Evolutionary conservation across 2,329 filamentous ascomycete genomes (phyloP), one percentile per base, ranked within the genome.

Genomic region (Pseudogymnoascus sp.): DNA sequence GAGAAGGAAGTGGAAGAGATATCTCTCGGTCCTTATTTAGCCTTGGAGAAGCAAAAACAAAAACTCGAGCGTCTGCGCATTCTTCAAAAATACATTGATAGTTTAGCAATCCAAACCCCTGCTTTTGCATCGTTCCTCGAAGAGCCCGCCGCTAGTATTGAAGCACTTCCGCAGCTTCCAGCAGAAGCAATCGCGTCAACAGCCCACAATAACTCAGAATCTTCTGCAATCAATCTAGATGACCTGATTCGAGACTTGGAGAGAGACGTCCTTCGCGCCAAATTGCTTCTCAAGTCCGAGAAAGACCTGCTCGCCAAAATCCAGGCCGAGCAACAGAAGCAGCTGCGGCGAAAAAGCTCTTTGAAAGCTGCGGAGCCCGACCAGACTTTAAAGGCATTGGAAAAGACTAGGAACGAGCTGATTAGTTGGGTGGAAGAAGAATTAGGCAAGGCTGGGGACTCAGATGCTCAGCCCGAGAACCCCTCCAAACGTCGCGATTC

Each of bases 401-500:
- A 78, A 44, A 75, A 75, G 6, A 83, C 85, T 10, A 79, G 86
- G 14, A 80, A 81, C 61, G 82, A 84, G 65, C 77, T 88, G 61
- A 87, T 88, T 64, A 77, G 74, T 63, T 88, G 86, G 86, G 86
- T 88, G 63, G 86, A 88, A 71, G 76, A 75, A 4, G 86, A 88
- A 70, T 74, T 88, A 21, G 75, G 78, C 61, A 83, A 82, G 62
- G 82, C 83, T 14, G 68, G 68, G 31, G 70, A 72, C 11, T 50
- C 59, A 6, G 74, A 72, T 19, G 61, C 14, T 29, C 16, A 21
- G 13, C 31, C 61, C 7, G 63, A 72, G 64, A 40, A 67, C 64
- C 62, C 35, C 4, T 33, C 44, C 7, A 33, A 56, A 35, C 7
- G 29, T 21, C 29, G 50, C 13, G 50, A 56, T 35, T 56, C 50